A percentile compares a stretch with the other conserved stretches of the same genome.
These are phyloP conservation scores for Pleurotus eryngii DNA, from an alignment of 768 basidiomycete species.

Conservation along the genomic window DNA sequence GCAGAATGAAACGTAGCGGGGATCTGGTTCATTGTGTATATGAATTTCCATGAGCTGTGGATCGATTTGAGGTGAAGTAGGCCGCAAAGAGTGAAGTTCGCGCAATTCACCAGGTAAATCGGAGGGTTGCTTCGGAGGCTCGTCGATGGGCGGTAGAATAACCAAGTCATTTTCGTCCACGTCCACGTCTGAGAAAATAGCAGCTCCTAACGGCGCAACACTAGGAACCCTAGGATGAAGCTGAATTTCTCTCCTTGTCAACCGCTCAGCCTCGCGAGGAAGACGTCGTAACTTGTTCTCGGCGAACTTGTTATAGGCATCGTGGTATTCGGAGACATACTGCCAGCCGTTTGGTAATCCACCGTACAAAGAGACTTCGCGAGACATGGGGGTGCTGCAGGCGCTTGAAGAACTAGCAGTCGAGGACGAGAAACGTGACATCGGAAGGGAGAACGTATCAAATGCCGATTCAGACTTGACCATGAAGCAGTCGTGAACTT, in stretches of 20 bases:
- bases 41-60: neutral
- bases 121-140: neutral
- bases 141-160: constrained; percentile 2
- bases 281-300: constrained; percentile 4
- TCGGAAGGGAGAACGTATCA: neutral
- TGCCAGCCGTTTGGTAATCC: constrained; percentile 50
- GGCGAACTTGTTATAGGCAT: constrained; percentile 27
- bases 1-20: too few species aligned
- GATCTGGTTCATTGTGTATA: too few species aligned
- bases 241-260: constrained; percentile 12
- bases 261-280: constrained; percentile 4
- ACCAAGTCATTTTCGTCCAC: neutral
- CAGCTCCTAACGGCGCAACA: constrained; percentile 28
- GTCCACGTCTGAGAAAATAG: neutral
- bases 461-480: neutral
- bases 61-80: constrained; percentile 1
- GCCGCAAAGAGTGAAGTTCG: neutral
- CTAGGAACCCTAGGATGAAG: constrained; percentile 35
- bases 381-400: constrained; percentile 33
- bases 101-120: constrained; percentile 3
- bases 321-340: constrained; percentile 31
- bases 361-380: constrained; percentile 44
- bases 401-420: neutral
- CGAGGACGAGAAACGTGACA: neutral
- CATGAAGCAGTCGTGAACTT: neutral